Evolutionary conservation across 2,329 filamentous ascomycete genomes (phyloP).

Genomic region (Rhynchosporium graminicola): DNA sequence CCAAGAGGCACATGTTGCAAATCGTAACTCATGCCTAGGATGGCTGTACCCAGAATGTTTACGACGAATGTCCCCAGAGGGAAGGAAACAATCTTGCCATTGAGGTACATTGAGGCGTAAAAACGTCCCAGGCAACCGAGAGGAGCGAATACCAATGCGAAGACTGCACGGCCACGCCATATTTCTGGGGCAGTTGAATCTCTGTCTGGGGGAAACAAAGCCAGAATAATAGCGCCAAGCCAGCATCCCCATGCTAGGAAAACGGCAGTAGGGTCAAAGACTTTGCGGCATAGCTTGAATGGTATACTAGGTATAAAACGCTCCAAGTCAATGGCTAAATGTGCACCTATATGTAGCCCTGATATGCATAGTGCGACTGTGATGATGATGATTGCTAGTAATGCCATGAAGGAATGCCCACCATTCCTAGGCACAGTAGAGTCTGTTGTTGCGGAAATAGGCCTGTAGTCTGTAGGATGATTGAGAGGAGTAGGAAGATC

Average conservation of each 20-base stretch:
- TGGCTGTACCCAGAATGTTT: slow-evolving; percentile 74
- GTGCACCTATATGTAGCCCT: slow-evolving; percentile 71
- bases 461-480: slow-evolving; percentile 41
- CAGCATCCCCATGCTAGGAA: slow-evolving; percentile 73
- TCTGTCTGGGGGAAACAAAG: slow-evolving; percentile 67
- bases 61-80: slow-evolving; percentile 84
- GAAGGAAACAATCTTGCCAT: slow-evolving; percentile 65
- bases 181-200: slow-evolving; percentile 48
- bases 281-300: slow-evolving; percentile 54
- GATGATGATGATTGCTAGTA: slow-evolving; percentile 71
- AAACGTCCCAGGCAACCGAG: slow-evolving; percentile 75
- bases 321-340: slow-evolving; percentile 67
- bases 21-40: slow-evolving; percentile 78
- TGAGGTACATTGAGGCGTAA: slow-evolving; percentile 71
- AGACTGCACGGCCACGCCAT: slow-evolving; percentile 76
- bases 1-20: slow-evolving; percentile 65
- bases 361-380: slow-evolving; percentile 71
- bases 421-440: slow-evolving; percentile 57
- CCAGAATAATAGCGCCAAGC: slow-evolving; percentile 73
- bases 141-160: slow-evolving; percentile 81
- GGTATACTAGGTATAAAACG: slow-evolving; percentile 61
- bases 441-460: slow-evolving; percentile 40
- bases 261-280: slow-evolving; percentile 65
- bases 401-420: slow-evolving; percentile 81
- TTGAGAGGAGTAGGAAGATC: slow-evolving; percentile 57